Percentiles rank a stretch among this genome's conserved stretches.
Conservation (phyloP, 345 rosid species). For the Alliaria petiolata region DNA sequence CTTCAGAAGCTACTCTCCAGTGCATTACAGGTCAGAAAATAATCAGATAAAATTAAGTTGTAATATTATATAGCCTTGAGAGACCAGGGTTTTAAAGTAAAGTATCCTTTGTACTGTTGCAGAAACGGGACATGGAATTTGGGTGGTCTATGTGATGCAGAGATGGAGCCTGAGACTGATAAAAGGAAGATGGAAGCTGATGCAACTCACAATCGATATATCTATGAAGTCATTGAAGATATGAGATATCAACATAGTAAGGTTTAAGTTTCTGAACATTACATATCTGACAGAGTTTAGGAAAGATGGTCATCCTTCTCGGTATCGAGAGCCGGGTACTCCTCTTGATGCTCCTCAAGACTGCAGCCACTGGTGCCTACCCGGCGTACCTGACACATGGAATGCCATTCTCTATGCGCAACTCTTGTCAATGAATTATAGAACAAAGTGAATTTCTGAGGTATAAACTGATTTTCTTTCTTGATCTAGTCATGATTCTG, state of each 20-base stretch:
- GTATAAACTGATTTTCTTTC: slow-evolving; percentile 6
- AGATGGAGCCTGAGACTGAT: slow-evolving; percentile 51
- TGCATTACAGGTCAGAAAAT: slow-evolving; percentile 58
- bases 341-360: slow-evolving; percentile 68
- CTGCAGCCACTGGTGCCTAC: slow-evolving; percentile 96
- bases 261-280: slow-evolving; percentile 63
- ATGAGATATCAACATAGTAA: slow-evolving; percentile 41
- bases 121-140: slow-evolving; percentile 76
- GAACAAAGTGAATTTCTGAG: slow-evolving; percentile 8
- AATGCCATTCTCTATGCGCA: slow-evolving; percentile 77
- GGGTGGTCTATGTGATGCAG: slow-evolving; percentile 67
- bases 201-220: slow-evolving; percentile 44
- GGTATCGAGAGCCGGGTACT: slow-evolving; percentile 62
- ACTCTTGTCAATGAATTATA: slow-evolving; percentile 50
- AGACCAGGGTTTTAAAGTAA: background rate
- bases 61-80: background rate
- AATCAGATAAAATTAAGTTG: background rate
- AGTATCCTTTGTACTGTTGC: slow-evolving; percentile 16
- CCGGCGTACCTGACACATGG: slow-evolving; percentile 89
- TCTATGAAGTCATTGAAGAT: slow-evolving; percentile 43
- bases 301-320: slow-evolving; percentile 76
- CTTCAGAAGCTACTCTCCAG: slow-evolving; percentile 78
- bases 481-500: slow-evolving; percentile 37
- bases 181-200: slow-evolving; percentile 44
- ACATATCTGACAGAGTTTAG: slow-evolving; percentile 69